These are phyloP conservation scores for Sordaria brevicollis DNA, from an alignment of 495 filamentous ascomycete species.

Conservation along the genomic window DNA sequence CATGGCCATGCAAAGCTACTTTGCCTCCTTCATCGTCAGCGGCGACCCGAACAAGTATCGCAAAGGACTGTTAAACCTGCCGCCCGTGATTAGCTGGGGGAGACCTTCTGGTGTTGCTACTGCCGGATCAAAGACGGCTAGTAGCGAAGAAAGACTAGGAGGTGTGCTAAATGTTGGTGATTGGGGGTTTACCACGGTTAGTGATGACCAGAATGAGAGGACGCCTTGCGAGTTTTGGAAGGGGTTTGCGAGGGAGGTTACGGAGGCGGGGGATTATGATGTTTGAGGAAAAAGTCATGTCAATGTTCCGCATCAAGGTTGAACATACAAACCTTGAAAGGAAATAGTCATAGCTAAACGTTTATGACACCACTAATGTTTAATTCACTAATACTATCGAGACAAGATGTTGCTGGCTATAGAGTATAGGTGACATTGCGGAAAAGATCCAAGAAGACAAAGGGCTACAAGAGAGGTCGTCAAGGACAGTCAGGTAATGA, in stretches of 20 bases:
- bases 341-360: no score
- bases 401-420: neutral
- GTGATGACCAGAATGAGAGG: conserved; percentile 22
- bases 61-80: conserved; percentile 18
- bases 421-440: no score
- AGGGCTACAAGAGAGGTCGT: no score
- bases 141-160: conserved; percentile 12
- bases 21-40: conserved; percentile 25
- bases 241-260: conserved; percentile 22
- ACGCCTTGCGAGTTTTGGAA: conserved; percentile 29
- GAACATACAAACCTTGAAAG: no score
- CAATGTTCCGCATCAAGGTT: no score
- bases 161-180: conserved; percentile 27
- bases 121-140: neutral
- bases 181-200: conserved; percentile 22
- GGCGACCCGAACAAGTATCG: conserved; percentile 30
- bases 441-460: no score
- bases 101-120: conserved; percentile 8
- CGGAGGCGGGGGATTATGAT: conserved; percentile 25
- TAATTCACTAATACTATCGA: neutral
- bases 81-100: conserved; percentile 26
- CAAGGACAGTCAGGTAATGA: no score
- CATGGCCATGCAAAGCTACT: conserved; percentile 29
- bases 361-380: neutral
- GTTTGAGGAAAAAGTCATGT: no score